Base-by-base conservation (phyloP, 2,329 filamentous ascomycete genomes). In the Talaromyces piceae region DNA sequence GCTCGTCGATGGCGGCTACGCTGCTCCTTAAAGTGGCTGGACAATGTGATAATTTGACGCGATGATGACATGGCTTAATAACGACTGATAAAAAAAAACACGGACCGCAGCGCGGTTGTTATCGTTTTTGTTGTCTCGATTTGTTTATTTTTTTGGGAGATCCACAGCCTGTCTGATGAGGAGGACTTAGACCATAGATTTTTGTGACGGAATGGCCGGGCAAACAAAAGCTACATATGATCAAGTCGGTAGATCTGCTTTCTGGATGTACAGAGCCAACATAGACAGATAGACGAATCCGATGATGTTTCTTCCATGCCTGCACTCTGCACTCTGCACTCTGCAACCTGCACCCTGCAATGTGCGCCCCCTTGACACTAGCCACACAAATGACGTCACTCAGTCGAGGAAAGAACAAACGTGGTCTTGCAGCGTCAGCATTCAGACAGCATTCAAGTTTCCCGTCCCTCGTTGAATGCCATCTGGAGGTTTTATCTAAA, bases 1-100 rank as follows among this genome's bases (percentile, higher is more conserved):
- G 12, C 60, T 77, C 23, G 70, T 77, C 50, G 74, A 76, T 51
- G 74, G 73, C 23, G 73, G 73, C 3, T 76, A 76, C 52, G 73
- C 70, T 30, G 52, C 52, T n/a, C 52, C 52, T 30, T 54, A 48
- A n/a, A 26, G 20, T 23, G 27, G 25, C 13, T n/a, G 20, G 5
- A 43, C 39, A 31, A 13, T 5, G 8, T 46, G 11, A 16, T 20
- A 22, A 27, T 27, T 25, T 50, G 8, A 26, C 23, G 22, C 16
- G 41, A 33, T 25, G 45, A 39, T 30, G 33, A 33, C 25, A 37
- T 18, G 30, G 16, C 22, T 27, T 28, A 8, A n/a, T n/a, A n/a
- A n/a, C n/a, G n/a, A n/a, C n/a, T n/a, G n/a, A n/a, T n/a, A n/a
- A n/a, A n/a, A n/a, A 23, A 28, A 37, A 7, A 26, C 23, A 39